Evolutionary conservation across 805 yeast genomes (phyloP).

Genomic region (Naumovozyma baii): DNA sequence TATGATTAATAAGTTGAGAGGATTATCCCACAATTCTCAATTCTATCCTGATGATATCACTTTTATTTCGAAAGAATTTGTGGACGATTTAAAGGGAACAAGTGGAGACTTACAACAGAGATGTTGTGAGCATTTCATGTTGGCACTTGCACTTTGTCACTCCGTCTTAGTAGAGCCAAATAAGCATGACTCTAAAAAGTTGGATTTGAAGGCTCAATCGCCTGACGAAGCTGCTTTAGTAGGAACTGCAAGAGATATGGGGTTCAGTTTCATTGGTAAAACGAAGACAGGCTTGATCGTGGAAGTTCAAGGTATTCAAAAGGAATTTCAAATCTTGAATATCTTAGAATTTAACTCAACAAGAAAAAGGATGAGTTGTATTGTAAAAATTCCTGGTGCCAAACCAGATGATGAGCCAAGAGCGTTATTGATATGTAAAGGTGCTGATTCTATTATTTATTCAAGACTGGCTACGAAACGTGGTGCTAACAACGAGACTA

Average conservation of each 20-base stretch:
- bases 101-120: slow-evolving; percentile 39
- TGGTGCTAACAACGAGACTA: slow-evolving; percentile 34
- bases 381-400: slow-evolving; percentile 53
- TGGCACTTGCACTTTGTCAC: slow-evolving; percentile 68
- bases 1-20: slow-evolving; percentile 44
- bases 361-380: slow-evolving; percentile 81
- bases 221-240: slow-evolving; percentile 86
- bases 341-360: slow-evolving; percentile 73
- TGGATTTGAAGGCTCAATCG: slow-evolving; percentile 63
- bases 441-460: slow-evolving; percentile 76
- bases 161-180: slow-evolving; percentile 65
- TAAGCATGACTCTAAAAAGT: slow-evolving; percentile 46
- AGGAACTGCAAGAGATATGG: slow-evolving; percentile 70
- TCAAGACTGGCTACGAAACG: slow-evolving; percentile 42
- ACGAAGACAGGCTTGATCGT: slow-evolving; percentile 61
- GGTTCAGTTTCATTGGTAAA: slow-evolving; percentile 54
- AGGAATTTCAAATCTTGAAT: slow-evolving; percentile 64
- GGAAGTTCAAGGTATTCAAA: slow-evolving; percentile 58
- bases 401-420: slow-evolving; percentile 40
- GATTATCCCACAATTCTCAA: slow-evolving; percentile 32
- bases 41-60: slow-evolving; percentile 53
- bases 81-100: slow-evolving; percentile 47
- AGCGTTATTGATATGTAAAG: slow-evolving; percentile 66
- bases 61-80: slow-evolving; percentile 58
- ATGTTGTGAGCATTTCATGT: slow-evolving; percentile 64